phyloP scores from a whole-genome alignment of 208 protist species.

The Tritrichomonas foetus region DNA sequence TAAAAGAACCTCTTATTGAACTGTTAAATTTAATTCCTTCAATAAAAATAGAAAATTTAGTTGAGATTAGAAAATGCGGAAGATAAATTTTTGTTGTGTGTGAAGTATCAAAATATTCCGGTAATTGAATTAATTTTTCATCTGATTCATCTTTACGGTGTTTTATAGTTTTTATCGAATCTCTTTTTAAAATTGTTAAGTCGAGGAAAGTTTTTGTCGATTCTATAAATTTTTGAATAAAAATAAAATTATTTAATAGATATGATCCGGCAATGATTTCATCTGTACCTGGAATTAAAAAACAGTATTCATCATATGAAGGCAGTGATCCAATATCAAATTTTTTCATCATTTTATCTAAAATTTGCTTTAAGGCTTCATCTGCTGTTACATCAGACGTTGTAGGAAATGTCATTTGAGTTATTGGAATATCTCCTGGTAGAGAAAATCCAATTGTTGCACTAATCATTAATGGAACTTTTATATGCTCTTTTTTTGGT shows the following conservation, averaged over 20 bases:
- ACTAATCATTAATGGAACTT: no score
- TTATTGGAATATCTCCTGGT: no score
- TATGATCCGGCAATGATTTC: not conserved
- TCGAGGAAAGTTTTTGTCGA: not conserved
- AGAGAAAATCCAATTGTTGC: no score
- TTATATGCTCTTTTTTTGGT: no score
- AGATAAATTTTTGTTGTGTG: not conserved
- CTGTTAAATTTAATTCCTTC: no score
- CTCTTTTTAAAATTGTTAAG: not conserved
- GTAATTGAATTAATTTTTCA: not conserved
- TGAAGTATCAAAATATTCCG: not conserved
- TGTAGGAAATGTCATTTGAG: no score
- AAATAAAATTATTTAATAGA: not conserved
- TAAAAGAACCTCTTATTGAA: no score
- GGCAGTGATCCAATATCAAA: no score
- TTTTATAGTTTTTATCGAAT: not conserved
- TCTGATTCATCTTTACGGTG: not conserved
- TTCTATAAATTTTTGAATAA: not conserved
- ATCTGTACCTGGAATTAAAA: not conserved
- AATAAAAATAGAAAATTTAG: no score
- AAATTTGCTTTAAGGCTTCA: no score
- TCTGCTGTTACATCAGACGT: no score
- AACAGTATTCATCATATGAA: not conserved
- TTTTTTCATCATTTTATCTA: no score
- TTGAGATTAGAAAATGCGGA: not conserved